Evolutionary conservation across 306 rosid genomes (phyloP).

Genomic region (Acacia confusa): DNA sequence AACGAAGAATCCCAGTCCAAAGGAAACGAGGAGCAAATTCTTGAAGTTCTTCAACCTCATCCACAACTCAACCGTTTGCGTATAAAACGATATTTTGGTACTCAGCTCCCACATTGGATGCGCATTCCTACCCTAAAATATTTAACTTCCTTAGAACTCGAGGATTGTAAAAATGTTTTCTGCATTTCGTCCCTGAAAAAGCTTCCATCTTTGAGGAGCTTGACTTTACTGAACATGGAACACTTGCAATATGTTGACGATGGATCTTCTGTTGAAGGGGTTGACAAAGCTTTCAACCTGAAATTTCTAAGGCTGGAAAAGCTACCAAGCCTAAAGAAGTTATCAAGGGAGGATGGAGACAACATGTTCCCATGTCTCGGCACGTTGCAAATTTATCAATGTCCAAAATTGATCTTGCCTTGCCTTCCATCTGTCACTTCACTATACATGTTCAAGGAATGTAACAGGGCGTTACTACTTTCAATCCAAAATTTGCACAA

Average conservation of each 20-base stretch:
- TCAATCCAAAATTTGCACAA: neutral
- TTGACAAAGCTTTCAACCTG: neutral
- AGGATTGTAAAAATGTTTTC: neutral
- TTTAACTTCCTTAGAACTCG: neutral
- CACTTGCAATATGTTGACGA: neutral
- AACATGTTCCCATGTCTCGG: neutral
- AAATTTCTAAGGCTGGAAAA: neutral
- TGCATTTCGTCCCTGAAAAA: neutral
- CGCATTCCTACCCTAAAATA: neutral
- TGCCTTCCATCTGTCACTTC: neutral
- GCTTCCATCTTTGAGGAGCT: neutral
- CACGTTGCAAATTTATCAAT: neutral
- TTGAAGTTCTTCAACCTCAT: conserved; percentile 32
- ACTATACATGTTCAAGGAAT: neutral
- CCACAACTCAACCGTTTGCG: neutral
- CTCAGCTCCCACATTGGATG: conserved; percentile 18
- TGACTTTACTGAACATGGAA: neutral
- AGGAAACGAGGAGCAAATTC: conserved; percentile 20
- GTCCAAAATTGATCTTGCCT: neutral
- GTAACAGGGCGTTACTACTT: too few relatives aligned
- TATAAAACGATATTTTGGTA: neutral
- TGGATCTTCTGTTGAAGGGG: neutral
- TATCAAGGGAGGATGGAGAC: neutral
- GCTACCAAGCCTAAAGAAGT: neutral
- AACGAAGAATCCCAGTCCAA: neutral